phyloP scores from a whole-genome alignment of 306 rosid species.

The Hippophae tibetana region DNA sequence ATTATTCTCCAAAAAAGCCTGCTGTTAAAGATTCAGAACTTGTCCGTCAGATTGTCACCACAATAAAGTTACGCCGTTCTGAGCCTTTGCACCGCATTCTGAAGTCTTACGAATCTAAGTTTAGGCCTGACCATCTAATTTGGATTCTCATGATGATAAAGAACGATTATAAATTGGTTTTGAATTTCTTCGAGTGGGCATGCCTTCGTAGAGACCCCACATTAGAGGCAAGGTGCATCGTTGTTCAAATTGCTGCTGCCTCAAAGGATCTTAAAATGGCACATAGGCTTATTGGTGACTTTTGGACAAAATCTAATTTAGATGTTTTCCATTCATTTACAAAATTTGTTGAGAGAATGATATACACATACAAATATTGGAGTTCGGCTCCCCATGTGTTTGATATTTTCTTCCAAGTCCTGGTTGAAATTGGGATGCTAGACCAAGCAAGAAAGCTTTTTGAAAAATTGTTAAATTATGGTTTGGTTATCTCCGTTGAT shows the following conservation, averaged over 20 bases:
- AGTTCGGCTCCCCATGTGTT: conserved; percentile 66
- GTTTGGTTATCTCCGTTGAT: conserved; percentile 53
- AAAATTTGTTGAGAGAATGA: conserved; percentile 46
- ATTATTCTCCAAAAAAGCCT: conserved; percentile 65
- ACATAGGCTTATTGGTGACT: conserved; percentile 44
- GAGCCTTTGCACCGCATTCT: conserved; percentile 54
- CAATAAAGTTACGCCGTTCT: conserved; percentile 54
- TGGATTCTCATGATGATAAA: conserved; percentile 64
- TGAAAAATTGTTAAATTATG: conserved; percentile 50
- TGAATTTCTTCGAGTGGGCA: conserved; percentile 66
- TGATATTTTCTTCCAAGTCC: conserved; percentile 64
- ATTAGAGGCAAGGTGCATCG: conserved; percentile 61
- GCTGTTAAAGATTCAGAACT: conserved; percentile 50
- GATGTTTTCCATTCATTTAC: conserved; percentile 24
- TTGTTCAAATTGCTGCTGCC: conserved; percentile 53
- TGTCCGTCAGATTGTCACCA: conserved; percentile 44
- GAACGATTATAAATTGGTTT: conserved; percentile 45
- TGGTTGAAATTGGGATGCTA: conserved; percentile 56
- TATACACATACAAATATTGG: conserved; percentile 80
- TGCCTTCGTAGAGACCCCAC: conserved; percentile 43
- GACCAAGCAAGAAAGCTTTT: conserved; percentile 52
- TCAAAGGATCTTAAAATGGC: conserved; percentile 56
- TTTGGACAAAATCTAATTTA: conserved; percentile 43
- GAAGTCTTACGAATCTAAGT: conserved; percentile 46
- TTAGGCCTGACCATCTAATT: conserved; percentile 49